A percentile compares a stretch with the other conserved stretches of the same genome.
phyloP scores from a whole-genome alignment of 129 eudicot species.

The Tagetes erecta region DNA sequence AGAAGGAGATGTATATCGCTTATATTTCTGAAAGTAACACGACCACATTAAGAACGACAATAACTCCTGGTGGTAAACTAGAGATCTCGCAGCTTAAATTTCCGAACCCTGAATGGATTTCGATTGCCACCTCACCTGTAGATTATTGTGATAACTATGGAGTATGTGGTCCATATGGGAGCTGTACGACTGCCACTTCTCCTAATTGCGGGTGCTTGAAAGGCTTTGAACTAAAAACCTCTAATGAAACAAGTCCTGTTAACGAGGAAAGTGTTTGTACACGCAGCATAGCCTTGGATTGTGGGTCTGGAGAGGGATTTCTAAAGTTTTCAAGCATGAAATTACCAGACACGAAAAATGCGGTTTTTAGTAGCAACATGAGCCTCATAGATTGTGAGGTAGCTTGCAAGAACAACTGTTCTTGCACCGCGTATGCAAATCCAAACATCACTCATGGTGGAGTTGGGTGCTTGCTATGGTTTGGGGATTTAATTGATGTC shows the following conservation, averaged over 20 bases:
- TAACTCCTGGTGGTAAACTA: conserved; percentile 23
- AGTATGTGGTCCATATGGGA: conserved; percentile 28
- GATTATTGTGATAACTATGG: conserved; percentile 28
- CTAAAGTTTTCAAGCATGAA: conserved; percentile 26
- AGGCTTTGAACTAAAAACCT: conserved; percentile 28
- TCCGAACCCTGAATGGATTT: conserved; percentile 12
- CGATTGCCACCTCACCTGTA: not conserved
- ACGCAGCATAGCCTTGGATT: conserved; percentile 20
- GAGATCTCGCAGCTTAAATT: not conserved
- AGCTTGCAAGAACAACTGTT: conserved; percentile 30
- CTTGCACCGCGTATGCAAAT: conserved; percentile 36
- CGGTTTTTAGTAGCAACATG: conserved; percentile 4
- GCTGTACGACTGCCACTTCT: conserved; percentile 11
- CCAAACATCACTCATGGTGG: conserved; percentile 35
- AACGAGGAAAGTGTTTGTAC: conserved; percentile 28
- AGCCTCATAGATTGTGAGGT: conserved; percentile 25
- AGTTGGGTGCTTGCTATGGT: conserved; percentile 54
- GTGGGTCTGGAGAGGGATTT: conserved; percentile 39
- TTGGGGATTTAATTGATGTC: conserved; percentile 17
- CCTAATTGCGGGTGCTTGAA: conserved; percentile 34
- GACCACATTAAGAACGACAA: not conserved
- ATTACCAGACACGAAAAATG: conserved; percentile 33
- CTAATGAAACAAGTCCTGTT: conserved; percentile 11
- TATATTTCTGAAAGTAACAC: not conserved
- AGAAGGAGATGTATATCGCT: conserved; percentile 11